Evolutionary conservation across 306 rosid species (phyloP).

Genomic region (Castanospermum australe): DNA sequence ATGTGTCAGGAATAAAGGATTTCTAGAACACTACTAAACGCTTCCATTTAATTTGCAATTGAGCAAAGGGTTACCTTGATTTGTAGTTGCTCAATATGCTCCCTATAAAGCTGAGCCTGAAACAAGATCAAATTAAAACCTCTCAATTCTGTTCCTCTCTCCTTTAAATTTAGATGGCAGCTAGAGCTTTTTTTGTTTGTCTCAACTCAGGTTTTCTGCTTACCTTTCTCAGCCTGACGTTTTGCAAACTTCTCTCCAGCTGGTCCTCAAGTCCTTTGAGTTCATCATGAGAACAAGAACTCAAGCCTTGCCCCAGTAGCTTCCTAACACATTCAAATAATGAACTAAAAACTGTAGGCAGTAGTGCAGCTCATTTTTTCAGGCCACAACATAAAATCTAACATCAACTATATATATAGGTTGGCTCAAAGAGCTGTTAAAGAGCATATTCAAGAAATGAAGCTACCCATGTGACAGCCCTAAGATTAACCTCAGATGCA

Average conservation of each 20-base stretch:
- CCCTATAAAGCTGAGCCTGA: constrained; percentile 40
- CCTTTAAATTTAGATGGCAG: neutral
- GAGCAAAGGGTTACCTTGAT: constrained; percentile 35
- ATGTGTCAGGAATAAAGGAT: neutral
- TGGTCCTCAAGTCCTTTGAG: constrained; percentile 36
- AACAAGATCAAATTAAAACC: neutral
- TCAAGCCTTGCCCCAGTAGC: constrained; percentile 46
- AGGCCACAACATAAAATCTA: neutral
- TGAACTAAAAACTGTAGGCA: neutral
- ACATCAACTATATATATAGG: neutral
- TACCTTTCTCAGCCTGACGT: constrained; percentile 55
- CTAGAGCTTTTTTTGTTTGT: neutral
- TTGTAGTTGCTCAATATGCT: constrained; percentile 35
- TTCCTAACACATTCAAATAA: constrained; percentile 45
- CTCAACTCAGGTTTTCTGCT: neutral
- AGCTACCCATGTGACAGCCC: too few relatives aligned
- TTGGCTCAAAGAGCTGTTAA: neutral
- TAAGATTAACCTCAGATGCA: too few relatives aligned
- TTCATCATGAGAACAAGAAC: constrained; percentile 44
- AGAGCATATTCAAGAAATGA: too few relatives aligned
- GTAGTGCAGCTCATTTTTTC: neutral
- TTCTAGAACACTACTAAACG: neutral
- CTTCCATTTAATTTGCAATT: neutral
- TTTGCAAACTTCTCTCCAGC: constrained; percentile 40
- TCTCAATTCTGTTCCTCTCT: neutral